Evolutionary conservation across 768 basidiomycete species (phyloP).

Genomic region (Obba rivulosa): DNA sequence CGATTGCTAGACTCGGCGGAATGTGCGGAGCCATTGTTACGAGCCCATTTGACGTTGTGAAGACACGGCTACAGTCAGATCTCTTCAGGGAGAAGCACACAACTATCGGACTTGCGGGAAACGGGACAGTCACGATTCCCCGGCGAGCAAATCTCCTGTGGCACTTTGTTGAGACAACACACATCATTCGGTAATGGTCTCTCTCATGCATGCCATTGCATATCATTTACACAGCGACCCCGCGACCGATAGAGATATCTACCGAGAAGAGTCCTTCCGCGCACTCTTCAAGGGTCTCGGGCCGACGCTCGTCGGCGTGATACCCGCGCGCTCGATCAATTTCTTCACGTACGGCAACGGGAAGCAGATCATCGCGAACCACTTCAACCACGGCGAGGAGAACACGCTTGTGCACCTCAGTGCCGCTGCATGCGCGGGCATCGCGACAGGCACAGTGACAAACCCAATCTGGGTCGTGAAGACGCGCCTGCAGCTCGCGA

Average conservation of each 20-base stretch:
- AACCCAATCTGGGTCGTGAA: conserved; percentile 99
- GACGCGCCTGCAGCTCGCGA: conserved; percentile 80
- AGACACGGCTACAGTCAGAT: conserved; percentile 92
- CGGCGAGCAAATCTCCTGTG: conserved; percentile 60
- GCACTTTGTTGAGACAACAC: conserved; percentile 92
- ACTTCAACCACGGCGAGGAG: conserved; percentile 75
- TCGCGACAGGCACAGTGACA: conserved; percentile 83
- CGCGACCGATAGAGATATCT: conserved; percentile 63
- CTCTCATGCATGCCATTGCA: not conserved
- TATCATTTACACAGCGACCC: not conserved
- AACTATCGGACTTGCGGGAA: conserved; percentile 20
- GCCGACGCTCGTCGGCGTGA: conserved; percentile 89
- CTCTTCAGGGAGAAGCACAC: conserved; percentile 56
- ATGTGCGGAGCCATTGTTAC: conserved; percentile 98
- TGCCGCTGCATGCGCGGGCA: conserved; percentile 82
- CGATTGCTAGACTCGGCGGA: conserved; percentile 71
- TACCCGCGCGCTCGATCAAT: conserved; percentile 95
- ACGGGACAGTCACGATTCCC: conserved; percentile 25
- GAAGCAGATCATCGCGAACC: conserved; percentile 82
- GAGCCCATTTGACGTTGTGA: conserved; percentile 96
- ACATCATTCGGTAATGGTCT: conserved; percentile 71
- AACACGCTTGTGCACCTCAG: conserved; percentile 81
- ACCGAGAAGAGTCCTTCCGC: conserved; percentile 77
- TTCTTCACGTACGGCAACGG: conserved; percentile 98
- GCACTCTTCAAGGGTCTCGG: conserved; percentile 95